These are phyloP conservation scores for Rutstroemia sp. DNA, from an alignment of 2,329 filamentous ascomycete species.

Conservation along the genomic window DNA sequence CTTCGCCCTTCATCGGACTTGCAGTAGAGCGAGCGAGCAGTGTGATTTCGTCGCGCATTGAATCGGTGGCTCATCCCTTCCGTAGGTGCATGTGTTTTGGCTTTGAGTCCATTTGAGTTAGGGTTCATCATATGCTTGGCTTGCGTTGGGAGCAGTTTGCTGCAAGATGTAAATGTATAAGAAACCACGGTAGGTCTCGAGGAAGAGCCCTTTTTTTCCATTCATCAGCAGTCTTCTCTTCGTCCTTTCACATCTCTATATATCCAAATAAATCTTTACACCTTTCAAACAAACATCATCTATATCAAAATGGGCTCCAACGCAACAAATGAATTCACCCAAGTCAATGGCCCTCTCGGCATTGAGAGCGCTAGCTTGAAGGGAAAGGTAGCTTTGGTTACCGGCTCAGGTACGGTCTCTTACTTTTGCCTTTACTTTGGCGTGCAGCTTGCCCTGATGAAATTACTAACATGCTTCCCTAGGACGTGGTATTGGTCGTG, in stretches of 20 bases:
- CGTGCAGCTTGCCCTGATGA: too few species aligned
- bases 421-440: too few species aligned
- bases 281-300: not conserved
- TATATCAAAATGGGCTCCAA: conserved; percentile 12
- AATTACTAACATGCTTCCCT: not conserved
- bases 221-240: too few species aligned
- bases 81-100: not conserved
- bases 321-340: conserved; percentile 6
- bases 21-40: not conserved
- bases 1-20: conserved; percentile 1
- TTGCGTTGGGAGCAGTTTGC: not conserved
- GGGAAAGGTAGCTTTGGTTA: conserved; percentile 28
- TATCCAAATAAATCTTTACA: not conserved
- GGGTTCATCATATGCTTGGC: not conserved
- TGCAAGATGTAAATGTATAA: too few species aligned
- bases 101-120: not conserved
- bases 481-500: conserved; percentile 59
- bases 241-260: too few species aligned
- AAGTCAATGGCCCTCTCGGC: conserved; percentile 18
- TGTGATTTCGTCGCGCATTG: not conserved
- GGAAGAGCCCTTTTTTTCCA: not conserved
- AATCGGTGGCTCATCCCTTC: not conserved
- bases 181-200: not conserved
- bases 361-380: conserved; percentile 19
- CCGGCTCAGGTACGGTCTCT: conserved; percentile 24